These are phyloP conservation scores for Colletotrichum tanaceti DNA, from an alignment of 2,329 filamentous ascomycete genomes.

Conservation along the genomic window DNA sequence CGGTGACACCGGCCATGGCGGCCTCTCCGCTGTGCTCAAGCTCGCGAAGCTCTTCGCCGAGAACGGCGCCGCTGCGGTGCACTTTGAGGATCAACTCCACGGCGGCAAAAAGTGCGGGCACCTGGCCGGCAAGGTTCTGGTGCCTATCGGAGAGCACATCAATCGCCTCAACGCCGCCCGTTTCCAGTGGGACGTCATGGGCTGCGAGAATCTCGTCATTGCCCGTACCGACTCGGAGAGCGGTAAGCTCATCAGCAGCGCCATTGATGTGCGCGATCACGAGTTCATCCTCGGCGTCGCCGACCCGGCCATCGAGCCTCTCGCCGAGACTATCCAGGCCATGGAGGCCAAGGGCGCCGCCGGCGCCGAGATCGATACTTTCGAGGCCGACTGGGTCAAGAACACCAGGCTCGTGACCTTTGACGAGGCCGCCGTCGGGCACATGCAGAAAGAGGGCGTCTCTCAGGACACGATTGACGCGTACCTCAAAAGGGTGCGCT, in stretches of 20 bases:
- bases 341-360: constrained; percentile 87
- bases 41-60: constrained; percentile 97
- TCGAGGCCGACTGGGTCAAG: constrained; percentile 90
- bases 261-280: constrained; percentile 93
- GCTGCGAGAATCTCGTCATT: constrained; percentile 92
- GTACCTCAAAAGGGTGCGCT: constrained; percentile 72
- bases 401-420: constrained; percentile 87
- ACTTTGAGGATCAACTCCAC: constrained; percentile 98
- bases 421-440: constrained; percentile 86
- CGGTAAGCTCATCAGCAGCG: constrained; percentile 87
- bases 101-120: constrained; percentile 99
- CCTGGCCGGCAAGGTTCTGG: constrained; percentile 93
- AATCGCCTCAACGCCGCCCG: constrained; percentile 91
- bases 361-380: constrained; percentile 84
- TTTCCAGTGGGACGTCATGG: constrained; percentile 99
- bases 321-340: constrained; percentile 87
- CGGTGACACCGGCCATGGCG: constrained; percentile 95
- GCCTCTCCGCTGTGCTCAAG: constrained; percentile 92
- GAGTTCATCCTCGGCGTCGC: constrained; percentile 94
- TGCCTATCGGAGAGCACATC: constrained; percentile 94
- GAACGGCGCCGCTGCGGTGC: constrained; percentile 94
- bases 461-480: constrained; percentile 71
- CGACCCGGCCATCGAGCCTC: constrained; percentile 77
- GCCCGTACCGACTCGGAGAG: constrained; percentile 96
- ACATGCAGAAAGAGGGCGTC: constrained; percentile 75